Base-by-base conservation (phyloP, 805 yeast genomes). In the Kodamaea fukazawae region DNA sequence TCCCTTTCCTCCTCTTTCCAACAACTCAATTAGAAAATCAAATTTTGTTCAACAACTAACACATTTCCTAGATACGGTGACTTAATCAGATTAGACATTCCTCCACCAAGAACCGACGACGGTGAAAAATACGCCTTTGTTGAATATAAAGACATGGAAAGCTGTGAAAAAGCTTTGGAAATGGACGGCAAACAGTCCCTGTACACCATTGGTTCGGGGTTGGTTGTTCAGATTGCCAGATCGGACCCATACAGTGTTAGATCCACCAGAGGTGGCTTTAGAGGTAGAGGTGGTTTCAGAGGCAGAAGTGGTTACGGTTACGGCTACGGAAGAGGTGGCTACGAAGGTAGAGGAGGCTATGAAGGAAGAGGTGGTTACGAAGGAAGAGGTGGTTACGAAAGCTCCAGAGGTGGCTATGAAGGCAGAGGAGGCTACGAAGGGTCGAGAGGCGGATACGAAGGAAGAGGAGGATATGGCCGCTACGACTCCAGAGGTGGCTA, bases 41-140 rank as follows among this genome's bases (percentile, higher is more conserved):
- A 27, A 32, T 11, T 12, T 3, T 13, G 18, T 18, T 14, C 20
- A 26, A 10, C 18, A 27, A 47, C 46, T 44, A 42, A 37, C 44
- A 40, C 28, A 18, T 15, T 20, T 20, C 23, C 23, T 52, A 78
- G 83, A 56, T 75, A 50, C 47, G 86, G 85, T 36, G 71, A 70
- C 48, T 63, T 80, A 32, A 75, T 76, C 36, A 70, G 81, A 59
- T 74, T 79, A 37, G 81, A 75, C 46, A 75, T 79, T 34, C 79
- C 83, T 30, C 84, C 84, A 40, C 81, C 83, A 44, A 73, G 78
- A 58, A 67, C 74, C 20, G 73, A 73, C 41, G 81, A 76, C 48
- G 79, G 79, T 29, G 70, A 76, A 45, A 80, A 78, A 50, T 80
- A 69, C 51, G 86, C 83, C 6, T 80, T 79, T 58, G 84, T 80